Evolutionary conservation across 2,329 filamentous ascomycete genomes (phyloP), one percentile per base, ranked within the genome.

Genomic region (Aspergillus hiratsukae): DNA sequence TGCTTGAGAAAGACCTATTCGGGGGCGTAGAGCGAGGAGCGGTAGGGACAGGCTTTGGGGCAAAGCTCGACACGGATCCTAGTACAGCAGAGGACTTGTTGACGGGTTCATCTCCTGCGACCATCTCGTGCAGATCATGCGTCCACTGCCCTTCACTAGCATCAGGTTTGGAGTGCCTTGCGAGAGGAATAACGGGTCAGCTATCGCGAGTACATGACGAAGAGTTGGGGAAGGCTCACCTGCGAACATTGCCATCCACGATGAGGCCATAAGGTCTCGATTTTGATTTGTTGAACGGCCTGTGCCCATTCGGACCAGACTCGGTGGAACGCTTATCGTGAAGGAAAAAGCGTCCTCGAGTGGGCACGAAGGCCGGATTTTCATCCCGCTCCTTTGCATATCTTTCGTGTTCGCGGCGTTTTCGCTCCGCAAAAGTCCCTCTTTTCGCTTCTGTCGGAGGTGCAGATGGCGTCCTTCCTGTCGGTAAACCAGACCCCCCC

Each of bases 261-360:
- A 76, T 76, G 19, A 76, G 65, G 31, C 74, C 74, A 83, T 82
- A 66, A 75, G 84, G 66, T 72, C 80, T 66, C 74, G 73, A 75
- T 85, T 90, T 73, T 84, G 69, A 58, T 61, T 74, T 76, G 57
- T 63, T 73, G 55, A 62, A 66, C 11, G 87, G 84, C 56, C 89
- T 82, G 74, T 93, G 91, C 53, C 88, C 88, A 74, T 92, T 93
- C 53, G 87, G 83, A 62, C 86, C 85, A 48, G 87, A 83, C n/a
- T 88, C 88, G 55, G 88, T 84, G 65, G 90, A 87, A 60, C 91
- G 85, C 68, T 94, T 90, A 71, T 97, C 94, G 74, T 97, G 93
- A 85, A 97, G 91, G 78, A 97, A 97, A 80, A 97, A 97, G 60
- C 90, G 88, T 57, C 94, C 94, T 63, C 93, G 83, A 69, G 95